Percentiles rank a stretch among this genome's conserved stretches.
phyloP scores from a whole-genome alignment of 495 filamentous ascomycete genomes.

The Hypoxylon perforatum region DNA sequence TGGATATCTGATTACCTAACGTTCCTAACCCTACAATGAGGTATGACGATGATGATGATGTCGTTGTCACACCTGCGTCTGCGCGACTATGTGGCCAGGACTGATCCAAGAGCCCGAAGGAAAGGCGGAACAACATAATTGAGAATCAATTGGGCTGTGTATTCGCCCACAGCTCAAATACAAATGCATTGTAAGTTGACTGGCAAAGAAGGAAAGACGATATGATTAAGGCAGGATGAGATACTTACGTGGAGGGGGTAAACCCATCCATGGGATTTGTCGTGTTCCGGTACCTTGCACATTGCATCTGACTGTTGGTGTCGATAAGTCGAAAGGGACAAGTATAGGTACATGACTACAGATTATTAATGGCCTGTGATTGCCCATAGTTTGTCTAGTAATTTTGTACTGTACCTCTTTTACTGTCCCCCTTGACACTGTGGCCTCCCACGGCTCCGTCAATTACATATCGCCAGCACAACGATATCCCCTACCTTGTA shows the following conservation, averaged over 20 bases:
- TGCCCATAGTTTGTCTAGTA: conserved; percentile 27
- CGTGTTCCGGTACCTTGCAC: not conserved
- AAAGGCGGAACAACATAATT: not conserved
- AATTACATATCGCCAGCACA: conserved; percentile 47
- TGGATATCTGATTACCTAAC: conserved; percentile 15
- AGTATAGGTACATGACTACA: conserved; percentile 18
- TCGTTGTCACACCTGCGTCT: conserved; percentile 8
- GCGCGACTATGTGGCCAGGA: not conserved
- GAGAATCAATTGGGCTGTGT: not conserved
- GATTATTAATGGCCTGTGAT: conserved; percentile 32
- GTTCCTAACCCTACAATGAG: conserved; percentile 1
- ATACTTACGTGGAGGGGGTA: conserved; percentile 5
- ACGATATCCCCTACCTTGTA: conserved; percentile 34
- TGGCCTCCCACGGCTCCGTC: conserved; percentile 33
- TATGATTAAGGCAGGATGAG: not conserved
- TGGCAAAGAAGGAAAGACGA: not conserved
- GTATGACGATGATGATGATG: conserved; percentile 15
- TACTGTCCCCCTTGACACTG: conserved; percentile 28
- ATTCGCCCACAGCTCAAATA: not conserved
- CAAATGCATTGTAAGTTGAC: not conserved
- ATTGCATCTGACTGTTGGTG: not conserved
- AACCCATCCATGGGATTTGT: not conserved
- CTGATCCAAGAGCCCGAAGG: not conserved
- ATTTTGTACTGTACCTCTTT: conserved; percentile 24
- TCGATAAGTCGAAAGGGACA: not conserved